A percentile compares a stretch with the other conserved stretches of the same genome.
Evolutionary conservation across 495 filamentous ascomycete species (phyloP).

Genomic region (Penicilliopsis zonata): DNA sequence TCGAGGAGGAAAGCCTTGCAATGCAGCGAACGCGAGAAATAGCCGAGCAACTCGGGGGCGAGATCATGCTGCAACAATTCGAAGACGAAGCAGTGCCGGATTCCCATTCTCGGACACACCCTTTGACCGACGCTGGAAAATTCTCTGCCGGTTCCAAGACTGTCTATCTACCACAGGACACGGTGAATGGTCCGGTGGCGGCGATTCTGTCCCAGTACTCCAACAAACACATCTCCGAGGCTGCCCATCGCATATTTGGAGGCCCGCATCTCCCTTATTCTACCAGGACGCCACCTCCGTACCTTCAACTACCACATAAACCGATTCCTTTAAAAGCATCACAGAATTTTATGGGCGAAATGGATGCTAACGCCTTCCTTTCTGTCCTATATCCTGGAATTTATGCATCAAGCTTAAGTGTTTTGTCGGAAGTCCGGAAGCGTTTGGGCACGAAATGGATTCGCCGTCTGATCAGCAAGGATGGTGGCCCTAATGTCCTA

Average conservation of each 20-base stretch:
- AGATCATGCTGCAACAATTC: conserved; percentile 34
- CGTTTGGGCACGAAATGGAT: conserved; percentile 76
- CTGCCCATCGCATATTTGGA: conserved; percentile 60
- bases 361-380: conserved; percentile 78
- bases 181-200: conserved; percentile 55
- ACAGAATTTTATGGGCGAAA: conserved; percentile 63
- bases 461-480: conserved; percentile 48
- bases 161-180: conserved; percentile 50
- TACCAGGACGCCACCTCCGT: conserved; percentile 39
- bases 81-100: conserved; percentile 38
- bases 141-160: conserved; percentile 60
- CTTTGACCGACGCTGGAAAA: conserved; percentile 48
- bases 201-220: conserved; percentile 51
- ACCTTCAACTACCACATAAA: conserved; percentile 46
- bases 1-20: conserved; percentile 17
- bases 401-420: conserved; percentile 62
- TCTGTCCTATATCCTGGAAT: conserved; percentile 68
- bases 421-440: conserved; percentile 73
- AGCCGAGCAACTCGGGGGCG: conserved; percentile 33
- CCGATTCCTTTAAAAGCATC: conserved; percentile 57
- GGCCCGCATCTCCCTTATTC: conserved; percentile 64
- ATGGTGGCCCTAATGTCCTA: conserved; percentile 64
- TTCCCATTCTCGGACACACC: conserved; percentile 40
- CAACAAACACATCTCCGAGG: conserved; percentile 58
- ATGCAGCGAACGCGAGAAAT: conserved; percentile 31